Percentiles rank a stretch among this genome's conserved stretches.
phyloP scores from a whole-genome alignment of 257 asterid genomes.

The Osmanthus fragrans region DNA sequence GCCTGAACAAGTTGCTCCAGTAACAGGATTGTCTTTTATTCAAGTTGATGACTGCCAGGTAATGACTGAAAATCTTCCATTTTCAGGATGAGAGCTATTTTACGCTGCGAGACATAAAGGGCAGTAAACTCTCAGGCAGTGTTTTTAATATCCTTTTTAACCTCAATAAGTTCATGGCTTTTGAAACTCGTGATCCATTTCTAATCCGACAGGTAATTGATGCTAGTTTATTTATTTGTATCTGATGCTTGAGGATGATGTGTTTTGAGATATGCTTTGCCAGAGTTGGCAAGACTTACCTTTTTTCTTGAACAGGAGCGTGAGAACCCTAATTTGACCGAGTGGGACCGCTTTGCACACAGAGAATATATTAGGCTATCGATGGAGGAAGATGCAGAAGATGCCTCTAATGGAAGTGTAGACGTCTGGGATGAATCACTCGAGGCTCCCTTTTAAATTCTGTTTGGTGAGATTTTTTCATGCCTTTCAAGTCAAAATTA shows the following conservation, averaged over 20 bases:
- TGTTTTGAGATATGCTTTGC: background rate
- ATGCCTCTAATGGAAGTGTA: slow-evolving; percentile 99
- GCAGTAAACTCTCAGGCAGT: slow-evolving; percentile 86
- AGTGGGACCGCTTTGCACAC: slow-evolving; percentile 99
- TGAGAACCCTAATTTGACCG: slow-evolving; percentile 95
- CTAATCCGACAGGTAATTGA: slow-evolving; percentile 90
- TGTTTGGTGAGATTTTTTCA: slow-evolving; percentile 42
- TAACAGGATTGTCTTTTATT: background rate
- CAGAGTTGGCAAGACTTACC: slow-evolving; percentile 14
- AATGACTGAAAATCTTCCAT: slow-evolving; percentile 24
- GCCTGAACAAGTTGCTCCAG: slow-evolving; percentile 9
- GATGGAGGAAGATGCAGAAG: slow-evolving; percentile 99
- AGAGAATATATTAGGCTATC: slow-evolving; percentile 98
- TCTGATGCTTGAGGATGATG: slow-evolving; percentile 8
- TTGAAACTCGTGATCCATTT: slow-evolving; percentile 98
- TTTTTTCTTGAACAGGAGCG: slow-evolving; percentile 70
- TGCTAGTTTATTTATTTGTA: background rate
- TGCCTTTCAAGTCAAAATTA: slow-evolving; percentile 1
- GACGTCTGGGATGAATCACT: slow-evolving; percentile 99
- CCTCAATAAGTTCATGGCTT: slow-evolving; percentile 99
- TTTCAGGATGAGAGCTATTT: slow-evolving; percentile 85
- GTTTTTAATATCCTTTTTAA: slow-evolving; percentile 92
- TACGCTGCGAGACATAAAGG: slow-evolving; percentile 80
- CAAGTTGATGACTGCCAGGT: background rate
- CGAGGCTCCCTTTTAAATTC: slow-evolving; percentile 95